These are phyloP conservation scores for Pelargonium myrrhifolium DNA, from an alignment of 441 rosid species.

Conservation along the genomic window DNA sequence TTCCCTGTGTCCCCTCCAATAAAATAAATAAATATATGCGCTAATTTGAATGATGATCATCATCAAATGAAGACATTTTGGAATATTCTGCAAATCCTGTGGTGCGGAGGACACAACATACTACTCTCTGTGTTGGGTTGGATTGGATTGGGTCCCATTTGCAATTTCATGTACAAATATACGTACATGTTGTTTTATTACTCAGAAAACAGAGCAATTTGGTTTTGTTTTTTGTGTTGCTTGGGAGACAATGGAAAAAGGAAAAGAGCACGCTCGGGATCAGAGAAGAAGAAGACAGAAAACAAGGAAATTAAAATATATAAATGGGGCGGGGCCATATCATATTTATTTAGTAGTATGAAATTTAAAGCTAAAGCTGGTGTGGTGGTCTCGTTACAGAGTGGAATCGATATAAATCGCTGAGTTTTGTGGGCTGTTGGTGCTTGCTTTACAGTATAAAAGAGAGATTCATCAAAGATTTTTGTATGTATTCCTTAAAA, in stretches of 20 bases:
- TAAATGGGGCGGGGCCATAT: too few relatives aligned
- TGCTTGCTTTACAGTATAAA: background rate
- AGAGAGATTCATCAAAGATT: background rate
- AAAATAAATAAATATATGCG: background rate
- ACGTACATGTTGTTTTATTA: background rate
- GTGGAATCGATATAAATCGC: background rate
- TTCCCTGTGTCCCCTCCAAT: too few relatives aligned
- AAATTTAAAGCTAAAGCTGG: background rate
- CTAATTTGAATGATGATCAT: background rate
- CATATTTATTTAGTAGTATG: background rate
- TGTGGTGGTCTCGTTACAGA: background rate
- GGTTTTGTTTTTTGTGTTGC: too few relatives aligned
- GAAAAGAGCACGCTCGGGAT: conserved; percentile 3
- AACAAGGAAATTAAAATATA: background rate
- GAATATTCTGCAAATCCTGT: conserved; percentile 1
- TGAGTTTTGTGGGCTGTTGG: background rate
- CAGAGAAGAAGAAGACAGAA: conserved; percentile 1
- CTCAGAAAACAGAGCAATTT: background rate
- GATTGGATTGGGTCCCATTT: conserved; percentile 1
- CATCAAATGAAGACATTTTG: background rate
- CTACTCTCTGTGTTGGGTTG: too few relatives aligned
- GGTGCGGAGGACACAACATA: too few relatives aligned
- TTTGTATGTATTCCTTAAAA: background rate
- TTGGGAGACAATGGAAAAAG: background rate
- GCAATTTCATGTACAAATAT: background rate